Evolutionary conservation across 163 green algal species (phyloP).

Genomic region (Coccomyxa subellipsoidea): DNA sequence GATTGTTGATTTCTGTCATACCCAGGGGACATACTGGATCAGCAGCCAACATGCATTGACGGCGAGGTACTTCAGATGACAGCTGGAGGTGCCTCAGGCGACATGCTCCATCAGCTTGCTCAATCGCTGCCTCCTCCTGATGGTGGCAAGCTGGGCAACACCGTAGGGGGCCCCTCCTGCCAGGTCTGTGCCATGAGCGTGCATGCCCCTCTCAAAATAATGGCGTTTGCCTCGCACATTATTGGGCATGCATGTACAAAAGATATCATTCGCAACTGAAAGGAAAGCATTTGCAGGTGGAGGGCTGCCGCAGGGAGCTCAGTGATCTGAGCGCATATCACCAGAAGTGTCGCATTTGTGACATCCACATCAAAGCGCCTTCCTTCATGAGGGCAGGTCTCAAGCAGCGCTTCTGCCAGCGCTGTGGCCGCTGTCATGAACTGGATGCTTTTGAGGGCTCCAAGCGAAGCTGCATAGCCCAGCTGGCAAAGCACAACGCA

Average conservation of each 20-base stretch:
- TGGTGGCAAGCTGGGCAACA: neutral
- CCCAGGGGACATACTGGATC: neutral
- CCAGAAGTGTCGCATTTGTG: conserved; percentile 69
- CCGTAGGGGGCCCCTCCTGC: neutral
- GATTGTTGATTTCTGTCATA: neutral
- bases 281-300: conserved; percentile 44
- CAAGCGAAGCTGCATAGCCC: conserved; percentile 62
- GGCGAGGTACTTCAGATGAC: neutral
- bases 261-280: too few species aligned
- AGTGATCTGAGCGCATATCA: conserved; percentile 36
- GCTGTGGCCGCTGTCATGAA: conserved; percentile 73
- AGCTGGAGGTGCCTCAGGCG: neutral
- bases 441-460: conserved; percentile 65
- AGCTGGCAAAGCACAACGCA: conserved; percentile 63
- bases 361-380: conserved; percentile 63
- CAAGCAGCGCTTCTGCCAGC: conserved; percentile 72
- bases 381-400: conserved; percentile 53
- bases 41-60: neutral
- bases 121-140: neutral
- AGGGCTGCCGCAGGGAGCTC: conserved; percentile 36
- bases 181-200: too few species aligned
- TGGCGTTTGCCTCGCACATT: too few species aligned
- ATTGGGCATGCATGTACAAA: too few species aligned
- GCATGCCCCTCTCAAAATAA: too few species aligned
- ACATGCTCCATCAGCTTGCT: neutral